Conservation (phyloP, 129 eudicot species). For the Flaveria brownii region DNA sequence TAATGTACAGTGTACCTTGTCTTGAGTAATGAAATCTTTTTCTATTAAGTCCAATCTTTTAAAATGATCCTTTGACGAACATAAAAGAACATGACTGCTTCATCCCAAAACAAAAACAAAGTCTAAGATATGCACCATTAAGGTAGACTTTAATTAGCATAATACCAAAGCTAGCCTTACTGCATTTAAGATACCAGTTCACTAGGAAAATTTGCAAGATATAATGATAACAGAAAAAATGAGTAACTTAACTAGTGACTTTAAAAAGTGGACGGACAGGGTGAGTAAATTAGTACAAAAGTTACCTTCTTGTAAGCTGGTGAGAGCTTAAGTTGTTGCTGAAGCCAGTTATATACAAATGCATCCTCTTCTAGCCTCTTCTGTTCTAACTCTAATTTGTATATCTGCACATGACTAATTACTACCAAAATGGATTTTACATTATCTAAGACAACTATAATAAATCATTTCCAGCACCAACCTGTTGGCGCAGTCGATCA, state of each 20-base stretch:
- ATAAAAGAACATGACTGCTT: no score
- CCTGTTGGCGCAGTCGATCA: slow-evolving; percentile 77
- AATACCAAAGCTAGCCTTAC: not conserved
- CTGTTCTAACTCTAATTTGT: slow-evolving; percentile 74
- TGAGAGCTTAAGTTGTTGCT: slow-evolving; percentile 76
- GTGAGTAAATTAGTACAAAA: not conserved
- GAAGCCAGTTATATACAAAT: slow-evolving; percentile 81
- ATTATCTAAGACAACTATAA: not conserved
- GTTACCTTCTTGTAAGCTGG: slow-evolving; percentile 74
- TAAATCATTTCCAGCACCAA: slow-evolving; percentile 27
- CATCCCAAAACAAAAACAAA: not conserved
- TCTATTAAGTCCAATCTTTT: no score
- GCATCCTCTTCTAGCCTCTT: slow-evolving; percentile 84
- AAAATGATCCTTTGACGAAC: no score
- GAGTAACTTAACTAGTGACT: not conserved
- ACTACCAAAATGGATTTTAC: slow-evolving; percentile 21
- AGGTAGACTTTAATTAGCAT: not conserved
- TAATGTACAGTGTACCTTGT: no score
- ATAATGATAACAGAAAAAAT: not conserved
- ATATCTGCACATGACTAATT: slow-evolving; percentile 45
- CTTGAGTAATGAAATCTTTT: no score
- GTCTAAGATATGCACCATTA: not conserved
- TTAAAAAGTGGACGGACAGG: not conserved
- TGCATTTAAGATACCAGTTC: not conserved
- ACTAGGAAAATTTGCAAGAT: not conserved